A percentile compares a stretch with the other conserved stretches of the same genome.
phyloP scores from a whole-genome alignment of 1,284 basidiomycete genomes.

The Malassezia vespertilionis region DNA sequence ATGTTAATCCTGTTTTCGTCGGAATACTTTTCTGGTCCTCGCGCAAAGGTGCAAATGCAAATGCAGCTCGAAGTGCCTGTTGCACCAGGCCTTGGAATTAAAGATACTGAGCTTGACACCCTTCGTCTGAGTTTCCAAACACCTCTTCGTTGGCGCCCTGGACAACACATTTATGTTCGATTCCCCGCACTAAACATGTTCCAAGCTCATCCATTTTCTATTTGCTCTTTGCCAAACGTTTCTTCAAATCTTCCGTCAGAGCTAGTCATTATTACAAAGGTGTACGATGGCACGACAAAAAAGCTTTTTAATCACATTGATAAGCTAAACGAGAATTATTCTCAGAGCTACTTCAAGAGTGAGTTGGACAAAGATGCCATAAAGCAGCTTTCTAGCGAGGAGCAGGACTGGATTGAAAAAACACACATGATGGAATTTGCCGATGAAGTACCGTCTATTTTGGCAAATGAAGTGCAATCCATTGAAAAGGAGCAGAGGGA shows the following conservation, averaged over 20 bases:
- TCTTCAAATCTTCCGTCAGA: background rate
- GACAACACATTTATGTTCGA: constrained; percentile 13
- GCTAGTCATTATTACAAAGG: background rate
- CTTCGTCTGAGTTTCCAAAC: constrained; percentile 8
- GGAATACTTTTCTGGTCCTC: constrained; percentile 1
- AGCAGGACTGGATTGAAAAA: no score
- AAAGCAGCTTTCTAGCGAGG: no score
- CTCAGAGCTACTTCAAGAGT: background rate
- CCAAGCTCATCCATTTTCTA: constrained; percentile 13
- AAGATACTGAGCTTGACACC: background rate
- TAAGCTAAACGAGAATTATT: background rate
- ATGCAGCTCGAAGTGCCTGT: no score
- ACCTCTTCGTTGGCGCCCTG: constrained; percentile 11
- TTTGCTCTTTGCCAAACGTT: constrained; percentile 3
- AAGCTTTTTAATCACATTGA: background rate
- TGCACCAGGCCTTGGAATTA: background rate
- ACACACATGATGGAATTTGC: no score
- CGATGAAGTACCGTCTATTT: no score
- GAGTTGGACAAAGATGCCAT: no score
- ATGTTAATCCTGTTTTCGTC: constrained; percentile 8
- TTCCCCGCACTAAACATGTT: constrained; percentile 4
- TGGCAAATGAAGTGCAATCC: no score
- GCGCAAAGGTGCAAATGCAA: constrained; percentile 3
- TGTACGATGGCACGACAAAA: background rate
- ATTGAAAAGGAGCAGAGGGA: no score